A percentile compares a stretch with the other conserved stretches of the same genome.
Evolutionary conservation across 1,284 basidiomycete genomes (phyloP).

Genomic region (Kalmanozyma brasiliensis): DNA sequence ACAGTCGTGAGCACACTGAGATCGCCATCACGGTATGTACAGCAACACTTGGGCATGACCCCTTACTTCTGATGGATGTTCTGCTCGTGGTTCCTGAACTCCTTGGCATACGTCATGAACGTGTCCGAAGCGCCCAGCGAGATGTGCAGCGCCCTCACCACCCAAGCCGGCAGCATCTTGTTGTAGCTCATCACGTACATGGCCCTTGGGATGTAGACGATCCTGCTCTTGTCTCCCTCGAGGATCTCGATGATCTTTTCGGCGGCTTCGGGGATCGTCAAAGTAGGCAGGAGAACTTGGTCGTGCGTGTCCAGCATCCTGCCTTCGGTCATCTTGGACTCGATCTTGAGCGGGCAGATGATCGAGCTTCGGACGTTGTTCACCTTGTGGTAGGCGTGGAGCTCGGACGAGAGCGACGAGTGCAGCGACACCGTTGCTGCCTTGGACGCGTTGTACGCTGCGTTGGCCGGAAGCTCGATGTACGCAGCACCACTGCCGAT

Average conservation of each 20-base stretch:
- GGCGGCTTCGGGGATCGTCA: constrained; percentile 52
- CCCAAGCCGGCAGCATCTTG: constrained; percentile 39
- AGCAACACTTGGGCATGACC: too few relatives aligned
- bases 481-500: constrained; percentile 52
- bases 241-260: constrained; percentile 45
- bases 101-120: constrained; percentile 41
- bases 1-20: too few relatives aligned
- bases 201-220: constrained; percentile 44
- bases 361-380: constrained; percentile 48
- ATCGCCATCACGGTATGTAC: too few relatives aligned
- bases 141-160: constrained; percentile 8
- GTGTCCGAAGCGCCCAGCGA: constrained; percentile 31
- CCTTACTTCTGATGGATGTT: constrained; percentile 31
- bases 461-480: constrained; percentile 50
- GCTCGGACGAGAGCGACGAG: constrained; percentile 41
- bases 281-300: constrained; percentile 51
- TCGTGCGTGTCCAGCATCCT: constrained; percentile 49
- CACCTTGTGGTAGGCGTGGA: constrained; percentile 51
- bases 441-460: constrained; percentile 52
- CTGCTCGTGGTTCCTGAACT: constrained; percentile 22
- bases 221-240: constrained; percentile 40
- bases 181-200: constrained; percentile 38
- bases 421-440: constrained; percentile 49
- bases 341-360: constrained; percentile 57
- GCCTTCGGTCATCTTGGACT: constrained; percentile 54